These are phyloP conservation scores for Syzygium aqueum DNA, from an alignment of 345 rosid genomes.

Conservation along the genomic window DNA sequence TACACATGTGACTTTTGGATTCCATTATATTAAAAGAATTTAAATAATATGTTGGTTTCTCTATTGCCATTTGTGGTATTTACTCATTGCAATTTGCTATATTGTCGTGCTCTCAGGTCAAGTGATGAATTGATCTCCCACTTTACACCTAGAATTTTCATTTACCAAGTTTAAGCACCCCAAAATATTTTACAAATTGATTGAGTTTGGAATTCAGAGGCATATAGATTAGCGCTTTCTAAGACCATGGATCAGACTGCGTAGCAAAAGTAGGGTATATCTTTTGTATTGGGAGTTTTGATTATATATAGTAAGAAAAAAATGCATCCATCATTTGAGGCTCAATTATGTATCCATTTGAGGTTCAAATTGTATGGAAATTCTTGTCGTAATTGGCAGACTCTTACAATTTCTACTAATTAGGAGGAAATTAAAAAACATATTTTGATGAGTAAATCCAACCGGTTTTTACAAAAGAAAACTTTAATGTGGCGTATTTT, in stretches of 20 bases:
- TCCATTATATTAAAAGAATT: background rate
- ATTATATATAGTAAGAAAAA: no score
- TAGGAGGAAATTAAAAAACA: background rate
- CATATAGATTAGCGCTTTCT: fast-evolving
- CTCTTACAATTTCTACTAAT: background rate
- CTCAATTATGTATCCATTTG: no score
- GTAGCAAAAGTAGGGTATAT: background rate
- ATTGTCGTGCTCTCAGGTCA: background rate
- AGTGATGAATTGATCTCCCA: background rate
- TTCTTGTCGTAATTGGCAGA: no score
- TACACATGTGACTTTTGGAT: background rate
- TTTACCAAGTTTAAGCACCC: background rate
- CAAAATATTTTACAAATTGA: background rate
- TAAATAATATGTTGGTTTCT: background rate
- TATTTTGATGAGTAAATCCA: background rate
- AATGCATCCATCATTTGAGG: background rate
- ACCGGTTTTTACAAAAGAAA: background rate
- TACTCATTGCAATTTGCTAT: background rate
- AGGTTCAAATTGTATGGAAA: no score
- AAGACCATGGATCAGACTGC: background rate
- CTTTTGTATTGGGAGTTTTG: no score
- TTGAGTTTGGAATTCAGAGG: background rate
- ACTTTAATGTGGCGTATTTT: background rate
- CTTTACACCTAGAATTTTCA: background rate
- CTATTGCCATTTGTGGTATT: background rate